phyloP scores from a whole-genome alignment of 2,329 filamentous ascomycete genomes.

The Colletotrichum tanaceti region DNA sequence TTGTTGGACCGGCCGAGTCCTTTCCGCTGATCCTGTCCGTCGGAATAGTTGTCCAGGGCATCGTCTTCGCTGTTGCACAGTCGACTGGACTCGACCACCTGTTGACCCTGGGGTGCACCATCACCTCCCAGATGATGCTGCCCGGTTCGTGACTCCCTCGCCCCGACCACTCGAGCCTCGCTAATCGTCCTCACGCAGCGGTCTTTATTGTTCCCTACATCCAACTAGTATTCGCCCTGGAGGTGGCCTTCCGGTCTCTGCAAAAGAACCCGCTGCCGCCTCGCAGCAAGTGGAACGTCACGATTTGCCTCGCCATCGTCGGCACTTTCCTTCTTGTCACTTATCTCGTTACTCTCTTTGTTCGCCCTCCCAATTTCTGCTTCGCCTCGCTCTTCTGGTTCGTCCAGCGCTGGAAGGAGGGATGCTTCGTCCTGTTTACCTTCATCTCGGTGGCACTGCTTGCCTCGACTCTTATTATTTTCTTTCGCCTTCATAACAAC shows the following conservation, averaged over 20 bases:
- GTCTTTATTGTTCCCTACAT: slow-evolving; percentile 75
- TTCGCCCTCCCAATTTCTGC: slow-evolving; percentile 69
- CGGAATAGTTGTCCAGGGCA: slow-evolving; percentile 68
- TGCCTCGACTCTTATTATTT: slow-evolving; percentile 64
- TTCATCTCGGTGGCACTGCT: slow-evolving; percentile 63
- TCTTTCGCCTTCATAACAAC: slow-evolving; percentile 66
- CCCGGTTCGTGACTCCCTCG: slow-evolving; percentile 59
- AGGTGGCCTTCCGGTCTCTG: slow-evolving; percentile 68
- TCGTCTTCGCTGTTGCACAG: slow-evolving; percentile 68
- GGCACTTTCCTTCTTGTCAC: slow-evolving; percentile 64
- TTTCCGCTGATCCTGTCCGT: slow-evolving; percentile 68
- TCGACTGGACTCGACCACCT: slow-evolving; percentile 64
- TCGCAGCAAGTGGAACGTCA: slow-evolving; percentile 69
- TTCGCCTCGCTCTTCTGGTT: slow-evolving; percentile 78
- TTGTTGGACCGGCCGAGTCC: slow-evolving; percentile 60
- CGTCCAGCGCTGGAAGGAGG: slow-evolving; percentile 68
- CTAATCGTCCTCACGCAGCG: slow-evolving; percentile 58
- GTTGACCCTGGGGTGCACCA: slow-evolving; percentile 63
- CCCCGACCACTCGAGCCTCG: not conserved
- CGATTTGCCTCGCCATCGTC: slow-evolving; percentile 65
- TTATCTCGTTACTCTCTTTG: slow-evolving; percentile 68
- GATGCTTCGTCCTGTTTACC: slow-evolving; percentile 66
- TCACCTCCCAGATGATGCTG: slow-evolving; percentile 68
- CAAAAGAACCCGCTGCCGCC: slow-evolving; percentile 66
- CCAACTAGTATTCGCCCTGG: slow-evolving; percentile 73